Conservation (phyloP, 306 rosid species). For the Begonia masoniana region DNA sequence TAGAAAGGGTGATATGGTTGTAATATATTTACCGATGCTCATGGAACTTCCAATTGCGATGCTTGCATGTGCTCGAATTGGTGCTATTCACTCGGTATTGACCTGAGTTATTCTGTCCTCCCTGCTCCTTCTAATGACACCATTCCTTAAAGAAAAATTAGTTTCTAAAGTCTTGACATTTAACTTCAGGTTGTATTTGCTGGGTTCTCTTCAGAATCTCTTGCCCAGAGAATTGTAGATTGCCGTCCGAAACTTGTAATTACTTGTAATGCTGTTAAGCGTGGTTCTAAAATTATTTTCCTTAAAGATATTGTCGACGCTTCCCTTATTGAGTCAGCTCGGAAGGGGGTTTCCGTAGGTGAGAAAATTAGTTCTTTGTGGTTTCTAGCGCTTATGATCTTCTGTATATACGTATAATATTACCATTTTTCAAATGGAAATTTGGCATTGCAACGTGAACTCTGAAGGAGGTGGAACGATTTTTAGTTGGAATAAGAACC, state of each 20-base stretch:
- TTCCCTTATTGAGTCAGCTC: constrained; percentile 53
- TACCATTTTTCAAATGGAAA: not conserved
- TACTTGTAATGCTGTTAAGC: constrained; percentile 90
- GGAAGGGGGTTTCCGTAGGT: constrained; percentile 65
- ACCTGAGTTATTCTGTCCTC: constrained; percentile 1
- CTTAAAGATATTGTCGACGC: constrained; percentile 85
- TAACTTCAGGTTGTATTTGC: constrained; percentile 85
- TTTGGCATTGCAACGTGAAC: not conserved
- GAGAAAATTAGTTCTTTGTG: constrained; percentile 12
- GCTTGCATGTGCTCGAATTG: constrained; percentile 99
- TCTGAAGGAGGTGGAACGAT: not conserved
- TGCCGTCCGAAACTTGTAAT: constrained; percentile 81
- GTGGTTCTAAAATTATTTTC: constrained; percentile 64
- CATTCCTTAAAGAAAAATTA: constrained; percentile 10
- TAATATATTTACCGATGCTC: constrained; percentile 89
- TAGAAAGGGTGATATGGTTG: constrained; percentile 77
- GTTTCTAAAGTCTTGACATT: constrained; percentile 3
- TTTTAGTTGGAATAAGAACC: not conserved
- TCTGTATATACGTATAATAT: not conserved
- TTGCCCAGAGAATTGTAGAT: constrained; percentile 74
- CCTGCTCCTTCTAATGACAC: constrained; percentile 11
- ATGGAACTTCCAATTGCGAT: constrained; percentile 94
- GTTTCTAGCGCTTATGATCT: not conserved
- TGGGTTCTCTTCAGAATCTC: constrained; percentile 89
- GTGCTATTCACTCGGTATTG: constrained; percentile 94